phyloP scores from a whole-genome alignment of 306 rosid species.

The Erythrophleum fordii region DNA sequence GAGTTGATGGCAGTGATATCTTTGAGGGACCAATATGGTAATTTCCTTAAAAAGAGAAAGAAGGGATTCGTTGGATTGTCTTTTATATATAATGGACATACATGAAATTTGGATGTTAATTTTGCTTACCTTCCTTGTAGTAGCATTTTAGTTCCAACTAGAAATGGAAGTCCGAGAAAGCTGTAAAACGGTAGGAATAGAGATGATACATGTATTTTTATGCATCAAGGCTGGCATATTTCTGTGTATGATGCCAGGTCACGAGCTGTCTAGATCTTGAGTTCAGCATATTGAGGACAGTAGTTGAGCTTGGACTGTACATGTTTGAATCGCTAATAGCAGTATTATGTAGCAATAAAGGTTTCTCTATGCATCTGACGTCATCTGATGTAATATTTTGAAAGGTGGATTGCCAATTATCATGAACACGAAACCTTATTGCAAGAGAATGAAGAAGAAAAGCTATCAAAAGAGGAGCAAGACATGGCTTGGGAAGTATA shows the following conservation, averaged over 20 bases:
- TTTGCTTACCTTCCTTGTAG: background rate
- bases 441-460: constrained; percentile 96
- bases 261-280: background rate
- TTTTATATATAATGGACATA: background rate
- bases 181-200: too few relatives aligned
- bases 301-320: background rate
- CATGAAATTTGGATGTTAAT: background rate
- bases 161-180: too few relatives aligned
- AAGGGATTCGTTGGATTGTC: too few relatives aligned
- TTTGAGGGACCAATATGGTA: too few relatives aligned
- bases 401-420: constrained; percentile 87
- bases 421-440: constrained; percentile 88
- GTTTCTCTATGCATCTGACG: constrained; percentile 23
- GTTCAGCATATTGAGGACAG: constrained; percentile 1
- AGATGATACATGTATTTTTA: too few relatives aligned
- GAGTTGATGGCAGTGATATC: too few relatives aligned
- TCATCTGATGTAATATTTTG: constrained; percentile 28
- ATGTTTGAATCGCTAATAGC: constrained; percentile 30
- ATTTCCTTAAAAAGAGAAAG: too few relatives aligned
- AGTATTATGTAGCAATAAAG: background rate
- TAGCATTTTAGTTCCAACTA: too few relatives aligned
- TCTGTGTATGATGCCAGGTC: background rate
- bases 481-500: constrained; percentile 98
- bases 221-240: background rate
- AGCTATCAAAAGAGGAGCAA: constrained; percentile 94